These are phyloP conservation scores for Penicillium sp. DNA, from an alignment of 2,329 filamentous ascomycete species.

Conservation along the genomic window DNA sequence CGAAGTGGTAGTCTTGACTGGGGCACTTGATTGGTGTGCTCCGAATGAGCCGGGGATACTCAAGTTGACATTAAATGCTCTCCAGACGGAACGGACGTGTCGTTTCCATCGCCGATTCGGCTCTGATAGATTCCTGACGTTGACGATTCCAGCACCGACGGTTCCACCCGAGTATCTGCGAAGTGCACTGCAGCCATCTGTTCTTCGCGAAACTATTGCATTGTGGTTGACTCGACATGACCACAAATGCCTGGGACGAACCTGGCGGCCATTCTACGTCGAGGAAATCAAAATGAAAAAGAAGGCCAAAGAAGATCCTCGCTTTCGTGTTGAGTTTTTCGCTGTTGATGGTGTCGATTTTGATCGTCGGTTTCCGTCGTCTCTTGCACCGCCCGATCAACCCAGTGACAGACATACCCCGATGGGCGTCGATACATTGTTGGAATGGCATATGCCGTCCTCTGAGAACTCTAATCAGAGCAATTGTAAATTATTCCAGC, in stretches of 20 bases:
- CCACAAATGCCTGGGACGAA: conserved; percentile 40
- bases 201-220: conserved; percentile 32
- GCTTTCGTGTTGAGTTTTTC: conserved; percentile 39
- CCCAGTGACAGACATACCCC: conserved; percentile 27
- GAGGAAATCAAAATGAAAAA: conserved; percentile 36
- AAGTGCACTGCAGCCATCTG: conserved; percentile 17
- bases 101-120: conserved; percentile 45
- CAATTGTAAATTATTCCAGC: conserved; percentile 44
- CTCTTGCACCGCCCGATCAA: conserved; percentile 22
- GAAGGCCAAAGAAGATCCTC: conserved; percentile 25
- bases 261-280: conserved; percentile 43
- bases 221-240: conserved; percentile 38
- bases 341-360: conserved; percentile 43
- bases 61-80: conserved; percentile 37
- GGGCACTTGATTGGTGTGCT: conserved; percentile 37
- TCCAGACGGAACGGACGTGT: conserved; percentile 41
- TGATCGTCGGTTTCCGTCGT: conserved; percentile 5
- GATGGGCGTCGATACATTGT: conserved; percentile 37
- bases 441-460: conserved; percentile 44
- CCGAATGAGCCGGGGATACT: conserved; percentile 32
- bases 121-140: conserved; percentile 42
- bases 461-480: conserved; percentile 33
- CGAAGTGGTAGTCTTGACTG: conserved; percentile 38
- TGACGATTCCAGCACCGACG: conserved; percentile 34
- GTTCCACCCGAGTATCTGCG: conserved; percentile 26